Base-by-base conservation (phyloP, 169 alveolate genomes). In the Cryptosporidium tyzzeri region DNA sequence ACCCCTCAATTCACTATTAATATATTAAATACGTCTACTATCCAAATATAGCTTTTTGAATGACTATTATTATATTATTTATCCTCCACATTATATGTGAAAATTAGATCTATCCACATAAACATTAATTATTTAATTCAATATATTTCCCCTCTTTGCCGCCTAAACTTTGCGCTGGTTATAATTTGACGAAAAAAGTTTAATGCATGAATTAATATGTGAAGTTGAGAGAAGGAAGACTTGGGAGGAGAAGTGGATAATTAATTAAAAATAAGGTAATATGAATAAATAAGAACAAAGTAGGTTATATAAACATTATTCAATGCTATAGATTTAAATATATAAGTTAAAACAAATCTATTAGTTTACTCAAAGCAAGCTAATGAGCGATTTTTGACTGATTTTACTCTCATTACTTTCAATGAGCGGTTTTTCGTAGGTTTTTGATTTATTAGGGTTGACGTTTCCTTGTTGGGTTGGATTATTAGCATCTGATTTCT, bases 331-430 rank as follows among this genome's bases (percentile, higher is more conserved):
- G 6, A 48, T 12, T 45, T 4, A 12, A 4, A 45, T 48, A 48
- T 48, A 48, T 48, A 48, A 8, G 55, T 16, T 48, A 48, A 48
- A 48, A 48, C 55, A 0, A 48, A 14, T 14, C 6, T 14, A 48
- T 48, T 48, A 1, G 55, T 3, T 14, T 14, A 2, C 7, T 44
- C 59, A 80, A 16, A 80, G 59, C 23, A 80, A 53, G 23, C 41
- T 41, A 7, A 16, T 16, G 21, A 80, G 74, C 6, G 89, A 80
- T 21, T 62, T 65, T 48, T 65, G 33, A 12, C 89, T 80, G 7
- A 80, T 80, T 80, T 62, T 73, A 69, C 86, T 80, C 41, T 80
- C 89, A 80, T 80, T 80, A 29, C 55, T 61, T 48, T 80, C 69
- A 26, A 65, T 62, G 33, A 23, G 55, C n/a, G 48, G 45, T 23